Evolutionary conservation across 2,329 filamentous ascomycete genomes (phyloP).

Genomic region (Claviceps maximensis): DNA sequence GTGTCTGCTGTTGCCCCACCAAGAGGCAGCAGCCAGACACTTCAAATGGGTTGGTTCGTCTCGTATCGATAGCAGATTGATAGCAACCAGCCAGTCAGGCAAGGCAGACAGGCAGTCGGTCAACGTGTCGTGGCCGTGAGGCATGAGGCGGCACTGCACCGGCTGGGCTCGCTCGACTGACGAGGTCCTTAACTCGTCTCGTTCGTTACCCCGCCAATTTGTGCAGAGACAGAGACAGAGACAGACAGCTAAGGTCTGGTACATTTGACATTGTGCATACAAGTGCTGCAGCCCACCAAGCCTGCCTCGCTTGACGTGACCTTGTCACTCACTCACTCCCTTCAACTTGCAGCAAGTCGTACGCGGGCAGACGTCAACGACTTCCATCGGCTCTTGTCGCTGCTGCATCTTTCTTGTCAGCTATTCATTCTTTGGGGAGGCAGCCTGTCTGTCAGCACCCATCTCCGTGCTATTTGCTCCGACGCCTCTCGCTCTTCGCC

Average conservation of each 20-base stretch:
- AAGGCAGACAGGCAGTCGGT: no score
- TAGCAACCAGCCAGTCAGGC: no score
- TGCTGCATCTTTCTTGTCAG: neutral
- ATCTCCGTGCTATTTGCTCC: neutral
- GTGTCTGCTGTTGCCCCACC: neutral
- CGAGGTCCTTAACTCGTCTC: neutral
- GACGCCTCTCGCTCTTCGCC: neutral
- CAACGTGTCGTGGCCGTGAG: no score
- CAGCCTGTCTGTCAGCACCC: neutral
- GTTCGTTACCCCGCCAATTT: conserved; percentile 27
- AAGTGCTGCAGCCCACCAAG: neutral
- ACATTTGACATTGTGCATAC: neutral
- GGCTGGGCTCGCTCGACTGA: neutral
- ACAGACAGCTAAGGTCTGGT: no score
- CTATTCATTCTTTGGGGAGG: neutral
- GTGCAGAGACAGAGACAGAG: neutral
- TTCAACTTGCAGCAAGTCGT: neutral
- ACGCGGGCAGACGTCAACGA: neutral
- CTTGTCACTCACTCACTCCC: neutral
- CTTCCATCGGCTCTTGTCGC: neutral
- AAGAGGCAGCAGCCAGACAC: neutral
- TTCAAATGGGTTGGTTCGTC: no score
- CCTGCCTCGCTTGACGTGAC: neutral
- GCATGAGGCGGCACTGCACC: neutral
- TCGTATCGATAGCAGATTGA: neutral